phyloP scores from a whole-genome alignment of 2,329 filamentous ascomycete species.

The Trematosphaeria pertusa region DNA sequence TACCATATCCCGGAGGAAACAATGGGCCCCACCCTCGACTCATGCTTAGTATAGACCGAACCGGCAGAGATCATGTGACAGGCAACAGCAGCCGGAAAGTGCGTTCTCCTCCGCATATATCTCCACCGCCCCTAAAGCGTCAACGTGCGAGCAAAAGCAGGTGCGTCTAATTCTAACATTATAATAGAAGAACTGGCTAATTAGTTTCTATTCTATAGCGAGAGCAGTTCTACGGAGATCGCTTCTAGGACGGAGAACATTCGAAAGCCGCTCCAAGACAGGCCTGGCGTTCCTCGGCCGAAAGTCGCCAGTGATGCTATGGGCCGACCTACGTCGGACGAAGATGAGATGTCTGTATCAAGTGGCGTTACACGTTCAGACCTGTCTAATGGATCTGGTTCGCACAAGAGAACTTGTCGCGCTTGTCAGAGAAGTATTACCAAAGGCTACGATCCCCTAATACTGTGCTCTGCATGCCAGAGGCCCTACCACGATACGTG shows the following conservation, averaged over 20 bases:
- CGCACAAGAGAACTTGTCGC: constrained; percentile 30
- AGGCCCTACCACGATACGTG: constrained; percentile 47
- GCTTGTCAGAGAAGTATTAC: constrained; percentile 36
- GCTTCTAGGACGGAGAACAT: too few relatives aligned
- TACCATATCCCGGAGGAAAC: too few relatives aligned
- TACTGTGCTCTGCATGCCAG: constrained; percentile 42
- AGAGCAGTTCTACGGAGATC: too few relatives aligned
- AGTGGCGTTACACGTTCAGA: constrained; percentile 25
- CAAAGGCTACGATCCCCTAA: constrained; percentile 33
- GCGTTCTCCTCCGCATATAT: constrained; percentile 16
- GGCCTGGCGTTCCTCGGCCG: too few relatives aligned
- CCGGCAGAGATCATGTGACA: neutral
- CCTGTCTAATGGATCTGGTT: constrained; percentile 10
- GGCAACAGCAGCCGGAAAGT: constrained; percentile 1
- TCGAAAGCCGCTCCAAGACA: neutral
- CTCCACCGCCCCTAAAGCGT: constrained; percentile 34
- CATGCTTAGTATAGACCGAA: too few relatives aligned
- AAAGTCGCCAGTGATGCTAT: too few relatives aligned
- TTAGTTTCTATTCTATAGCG: too few relatives aligned
- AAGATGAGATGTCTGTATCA: constrained; percentile 17
- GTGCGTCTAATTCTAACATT: neutral
- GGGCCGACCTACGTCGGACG: too few relatives aligned
- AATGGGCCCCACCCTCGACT: too few relatives aligned
- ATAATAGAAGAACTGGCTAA: too few relatives aligned
- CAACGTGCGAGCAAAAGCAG: constrained; percentile 13